Evolutionary conservation across 73 alveolate species (phyloP), one percentile per base, ranked within the genome.

Genomic region (Paramecium pentaurelia): DNA sequence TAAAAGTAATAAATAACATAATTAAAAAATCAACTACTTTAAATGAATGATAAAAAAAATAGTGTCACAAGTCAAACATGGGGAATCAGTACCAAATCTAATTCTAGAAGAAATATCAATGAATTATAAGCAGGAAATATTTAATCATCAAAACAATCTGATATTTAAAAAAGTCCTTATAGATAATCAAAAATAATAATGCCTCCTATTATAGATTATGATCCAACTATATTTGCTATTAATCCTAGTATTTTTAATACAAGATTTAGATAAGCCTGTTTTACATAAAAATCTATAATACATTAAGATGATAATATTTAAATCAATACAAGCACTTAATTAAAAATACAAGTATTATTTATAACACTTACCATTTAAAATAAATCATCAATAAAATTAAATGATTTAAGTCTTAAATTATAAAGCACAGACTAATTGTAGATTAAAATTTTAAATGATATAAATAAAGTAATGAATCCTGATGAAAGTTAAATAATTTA

Each of bases 211-310:
- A 3, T 80, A 22, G 71, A 40, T 40, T 80, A 80, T 20, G 58
- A 80, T 44, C 77, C 91, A 8, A 28, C 27, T 12, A 36, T 80
- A 45, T 80, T 80, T 49, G 91, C 91, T 45, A 47, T 80, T 45
- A 34, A 80, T 80, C 91, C 91, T 27, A 42, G 2, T 80, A 8
- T 11, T 3, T 49, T 80, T 36, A 45, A 42, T 42, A 40, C 58
- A 20, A 80, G 75, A 49, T 80, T 80, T 80, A 42, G 91, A 49
- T 49, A 80, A 44, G 44, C 91, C 7, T 80, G 91, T 47, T 49
- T 80, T 14, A 42, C 58, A 42, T 80, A 0, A 12, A 80, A 47
- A 80, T 22, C 77, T 14, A 42, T 80, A 3, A 22, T 80, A 7
- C 27, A 25, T 25, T 27, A 22, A 32, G 91, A 80, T 45, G 91